phyloP scores from a whole-genome alignment of 116 monocot genomes.

The Cymodocea nodosa region DNA sequence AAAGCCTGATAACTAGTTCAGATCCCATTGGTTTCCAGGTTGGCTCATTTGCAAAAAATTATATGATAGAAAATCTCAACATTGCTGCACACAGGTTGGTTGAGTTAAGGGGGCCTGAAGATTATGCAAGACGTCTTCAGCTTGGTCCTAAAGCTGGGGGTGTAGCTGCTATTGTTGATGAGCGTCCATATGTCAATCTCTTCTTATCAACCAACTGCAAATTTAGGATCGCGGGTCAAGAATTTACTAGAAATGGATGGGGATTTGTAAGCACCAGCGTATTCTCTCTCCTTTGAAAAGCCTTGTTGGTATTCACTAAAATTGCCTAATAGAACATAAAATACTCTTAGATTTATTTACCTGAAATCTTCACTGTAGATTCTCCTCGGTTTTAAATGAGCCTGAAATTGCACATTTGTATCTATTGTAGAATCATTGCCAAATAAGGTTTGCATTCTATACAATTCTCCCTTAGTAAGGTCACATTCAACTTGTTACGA shows the following conservation, averaged over 20 bases:
- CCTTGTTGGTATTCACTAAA: no score
- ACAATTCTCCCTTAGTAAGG: no score
- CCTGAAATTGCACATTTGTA: no score
- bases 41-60: slow-evolving; percentile 72
- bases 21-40: slow-evolving; percentile 65
- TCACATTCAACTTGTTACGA: no score
- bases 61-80: slow-evolving; percentile 56
- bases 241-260: slow-evolving; percentile 89
- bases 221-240: slow-evolving; percentile 57
- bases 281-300: neutral
- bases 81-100: slow-evolving; percentile 58
- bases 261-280: slow-evolving; percentile 60
- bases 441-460: no score
- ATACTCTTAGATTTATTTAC: no score
- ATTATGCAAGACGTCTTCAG: slow-evolving; percentile 48
- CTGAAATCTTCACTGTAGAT: no score
- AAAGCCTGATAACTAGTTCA: slow-evolving; percentile 49
- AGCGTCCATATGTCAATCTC: slow-evolving; percentile 66
- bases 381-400: no score
- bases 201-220: slow-evolving; percentile 72
- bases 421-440: no score
- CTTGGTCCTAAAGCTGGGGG: slow-evolving; percentile 56
- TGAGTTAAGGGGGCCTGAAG: slow-evolving; percentile 34
- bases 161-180: slow-evolving; percentile 74
- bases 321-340: no score